These are phyloP conservation scores for Elsinoe ampelina DNA, from an alignment of 2,329 filamentous ascomycete genomes.

Conservation along the genomic window DNA sequence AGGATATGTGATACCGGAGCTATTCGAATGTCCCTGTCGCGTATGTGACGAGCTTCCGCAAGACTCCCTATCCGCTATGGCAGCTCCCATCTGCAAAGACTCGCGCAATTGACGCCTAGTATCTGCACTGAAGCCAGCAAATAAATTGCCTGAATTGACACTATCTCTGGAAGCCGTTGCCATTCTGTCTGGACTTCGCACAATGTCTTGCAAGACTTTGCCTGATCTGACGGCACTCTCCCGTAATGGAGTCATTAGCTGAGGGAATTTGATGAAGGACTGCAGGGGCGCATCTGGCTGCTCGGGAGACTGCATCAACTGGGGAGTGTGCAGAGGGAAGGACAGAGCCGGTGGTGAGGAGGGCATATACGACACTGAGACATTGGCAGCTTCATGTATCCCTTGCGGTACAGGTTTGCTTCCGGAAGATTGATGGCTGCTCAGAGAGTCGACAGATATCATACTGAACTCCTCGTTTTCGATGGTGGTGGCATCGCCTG, in stretches of 20 bases:
- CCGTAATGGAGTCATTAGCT: constrained; percentile 14
- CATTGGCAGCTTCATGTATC: not conserved
- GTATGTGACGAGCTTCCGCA: no score
- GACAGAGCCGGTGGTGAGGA: constrained; percentile 23
- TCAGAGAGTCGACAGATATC: constrained; percentile 40
- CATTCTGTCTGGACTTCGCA: constrained; percentile 14
- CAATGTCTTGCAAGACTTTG: constrained; percentile 15
- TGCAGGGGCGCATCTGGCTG: constrained; percentile 9
- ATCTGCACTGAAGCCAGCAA: constrained; percentile 32
- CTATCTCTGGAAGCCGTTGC: constrained; percentile 4
- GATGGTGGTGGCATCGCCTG: constrained; percentile 38
- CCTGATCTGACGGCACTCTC: constrained; percentile 16
- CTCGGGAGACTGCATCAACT: constrained; percentile 13
- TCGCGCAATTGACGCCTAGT: constrained; percentile 31
- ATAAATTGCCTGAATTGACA: constrained; percentile 17
- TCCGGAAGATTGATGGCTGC: constrained; percentile 19
- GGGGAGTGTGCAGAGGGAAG: not conserved
- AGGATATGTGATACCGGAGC: constrained; percentile 8
- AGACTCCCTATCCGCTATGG: constrained; percentile 22
- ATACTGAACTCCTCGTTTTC: constrained; percentile 44
- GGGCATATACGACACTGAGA: constrained; percentile 22
- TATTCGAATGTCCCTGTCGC: not conserved
- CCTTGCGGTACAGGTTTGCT: not conserved
- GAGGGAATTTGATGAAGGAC: constrained; percentile 8
- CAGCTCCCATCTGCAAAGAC: constrained; percentile 31